A percentile compares a stretch with the other conserved stretches of the same genome.
Conservation (phyloP, 352 stramenopile species). For the Phytophthora fragariae region DNA sequence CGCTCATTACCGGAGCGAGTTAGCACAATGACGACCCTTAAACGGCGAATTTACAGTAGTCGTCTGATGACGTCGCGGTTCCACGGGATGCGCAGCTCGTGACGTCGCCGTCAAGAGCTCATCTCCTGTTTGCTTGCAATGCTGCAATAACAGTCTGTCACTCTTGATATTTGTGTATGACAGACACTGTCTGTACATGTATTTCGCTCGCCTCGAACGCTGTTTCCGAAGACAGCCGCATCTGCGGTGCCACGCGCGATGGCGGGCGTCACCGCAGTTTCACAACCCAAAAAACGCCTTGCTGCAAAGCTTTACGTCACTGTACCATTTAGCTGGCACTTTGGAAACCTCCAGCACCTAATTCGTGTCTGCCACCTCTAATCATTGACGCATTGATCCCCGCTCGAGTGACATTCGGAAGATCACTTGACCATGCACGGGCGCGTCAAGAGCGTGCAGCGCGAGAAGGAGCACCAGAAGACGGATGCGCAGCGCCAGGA, state of each 20-base stretch:
- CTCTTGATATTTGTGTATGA: too few relatives aligned
- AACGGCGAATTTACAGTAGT: not conserved
- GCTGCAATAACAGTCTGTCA: too few relatives aligned
- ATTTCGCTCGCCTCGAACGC: not conserved
- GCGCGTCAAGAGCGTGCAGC: constrained; percentile 79
- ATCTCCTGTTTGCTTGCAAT: too few relatives aligned
- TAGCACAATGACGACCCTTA: not conserved
- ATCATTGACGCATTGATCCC: not conserved
- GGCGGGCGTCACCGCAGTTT: not conserved
- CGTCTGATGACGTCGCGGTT: constrained; percentile 5
- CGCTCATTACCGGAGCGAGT: not conserved
- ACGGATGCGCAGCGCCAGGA: constrained; percentile 69
- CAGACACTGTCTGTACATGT: too few relatives aligned
- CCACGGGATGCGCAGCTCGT: not conserved
- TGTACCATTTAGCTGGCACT: not conserved
- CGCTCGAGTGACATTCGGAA: constrained; percentile 3
- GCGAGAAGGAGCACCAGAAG: constrained; percentile 74
- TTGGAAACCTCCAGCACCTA: too few relatives aligned
- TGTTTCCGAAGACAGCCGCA: not conserved
- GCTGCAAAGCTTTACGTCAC: too few relatives aligned
- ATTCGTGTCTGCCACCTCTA: too few relatives aligned
- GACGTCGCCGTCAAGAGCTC: not conserved
- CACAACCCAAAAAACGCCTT: not conserved
- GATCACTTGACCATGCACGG: too few relatives aligned
- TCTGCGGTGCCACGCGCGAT: not conserved